phyloP scores from a whole-genome alignment of 2,329 filamentous ascomycete genomes.

The Beauveria medogensis region DNA sequence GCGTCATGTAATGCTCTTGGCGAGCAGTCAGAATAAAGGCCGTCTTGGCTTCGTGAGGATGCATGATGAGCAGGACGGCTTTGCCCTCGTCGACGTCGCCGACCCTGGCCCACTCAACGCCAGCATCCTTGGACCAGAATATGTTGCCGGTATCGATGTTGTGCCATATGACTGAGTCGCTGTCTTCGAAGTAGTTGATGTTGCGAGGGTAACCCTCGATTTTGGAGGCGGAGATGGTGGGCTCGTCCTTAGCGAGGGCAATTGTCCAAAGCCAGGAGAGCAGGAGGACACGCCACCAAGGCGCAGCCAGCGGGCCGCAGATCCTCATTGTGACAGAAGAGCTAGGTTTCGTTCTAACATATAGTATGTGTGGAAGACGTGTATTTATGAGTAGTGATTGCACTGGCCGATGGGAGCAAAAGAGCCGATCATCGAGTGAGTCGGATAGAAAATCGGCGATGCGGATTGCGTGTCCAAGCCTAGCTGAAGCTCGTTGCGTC shows the following conservation, averaged over 20 bases:
- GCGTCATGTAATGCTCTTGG: slow-evolving; percentile 72
- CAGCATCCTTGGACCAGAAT: slow-evolving; percentile 74
- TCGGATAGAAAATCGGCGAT: background rate
- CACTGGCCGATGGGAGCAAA: background rate
- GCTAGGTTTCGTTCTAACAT: slow-evolving; percentile 30
- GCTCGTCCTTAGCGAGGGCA: slow-evolving; percentile 51
- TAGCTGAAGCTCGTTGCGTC: slow-evolving; percentile 12
- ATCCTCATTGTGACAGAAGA: slow-evolving; percentile 46
- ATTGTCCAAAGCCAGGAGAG: slow-evolving; percentile 36
- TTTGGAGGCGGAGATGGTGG: slow-evolving; percentile 54
- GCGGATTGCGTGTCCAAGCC: slow-evolving; percentile 10
- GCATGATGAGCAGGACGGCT: slow-evolving; percentile 59
- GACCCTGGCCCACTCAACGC: slow-evolving; percentile 64
- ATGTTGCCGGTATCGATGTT: slow-evolving; percentile 57
- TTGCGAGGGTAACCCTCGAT: slow-evolving; percentile 61
- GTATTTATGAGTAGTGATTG: background rate
- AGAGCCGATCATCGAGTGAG: background rate
- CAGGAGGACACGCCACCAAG: slow-evolving; percentile 42
- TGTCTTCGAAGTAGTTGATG: slow-evolving; percentile 87
- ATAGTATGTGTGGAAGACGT: slow-evolving; percentile 17
- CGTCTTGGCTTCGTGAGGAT: slow-evolving; percentile 68
- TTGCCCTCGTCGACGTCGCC: slow-evolving; percentile 55
- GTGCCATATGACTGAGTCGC: slow-evolving; percentile 70
- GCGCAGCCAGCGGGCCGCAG: slow-evolving; percentile 35
- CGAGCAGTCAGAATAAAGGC: slow-evolving; percentile 71